These are phyloP conservation scores for Glutinoglossum americanum DNA, from an alignment of 495 filamentous ascomycete species.

Conservation along the genomic window DNA sequence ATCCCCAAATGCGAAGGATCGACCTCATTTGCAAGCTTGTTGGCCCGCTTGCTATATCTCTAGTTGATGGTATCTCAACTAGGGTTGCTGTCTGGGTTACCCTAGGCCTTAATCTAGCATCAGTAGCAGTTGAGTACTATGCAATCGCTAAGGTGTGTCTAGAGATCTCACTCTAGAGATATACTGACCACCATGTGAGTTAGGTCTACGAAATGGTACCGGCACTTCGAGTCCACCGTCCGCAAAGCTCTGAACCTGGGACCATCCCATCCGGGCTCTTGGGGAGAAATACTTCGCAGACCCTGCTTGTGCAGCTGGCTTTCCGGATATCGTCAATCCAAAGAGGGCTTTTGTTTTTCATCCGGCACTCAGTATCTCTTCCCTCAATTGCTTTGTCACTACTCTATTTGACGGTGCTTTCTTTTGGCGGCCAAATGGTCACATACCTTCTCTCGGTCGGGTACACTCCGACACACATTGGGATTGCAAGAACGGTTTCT, in stretches of 20 bases:
- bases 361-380: slow-evolving; percentile 15
- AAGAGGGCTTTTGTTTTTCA: slow-evolving; percentile 13
- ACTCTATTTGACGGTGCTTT: slow-evolving; percentile 24
- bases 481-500: slow-evolving; percentile 18
- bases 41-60: slow-evolving; percentile 23
- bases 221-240: too few species aligned
- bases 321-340: too few species aligned
- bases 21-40: slow-evolving; percentile 52
- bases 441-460: slow-evolving; percentile 21
- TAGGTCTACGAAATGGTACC: too few species aligned
- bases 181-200: too few species aligned
- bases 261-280: too few species aligned
- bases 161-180: too few species aligned
- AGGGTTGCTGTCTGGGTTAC: slow-evolving; percentile 17
- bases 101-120: slow-evolving; percentile 19
- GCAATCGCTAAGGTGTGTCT: slow-evolving; percentile 31
- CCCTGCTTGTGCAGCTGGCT: too few species aligned
- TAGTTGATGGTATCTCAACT: slow-evolving; percentile 17
- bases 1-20: slow-evolving; percentile 46
- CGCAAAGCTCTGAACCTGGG: too few species aligned
- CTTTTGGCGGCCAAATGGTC: slow-evolving; percentile 21
- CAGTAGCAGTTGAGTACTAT: slow-evolving; percentile 32
- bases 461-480: slow-evolving; percentile 18
- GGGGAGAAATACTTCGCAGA: too few species aligned
- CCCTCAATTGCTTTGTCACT: slow-evolving; percentile 19